A percentile compares a stretch with the other conserved stretches of the same genome.
Evolutionary conservation across 768 basidiomycete genomes (phyloP).

Genomic region (Pisolithus tinctorius): DNA sequence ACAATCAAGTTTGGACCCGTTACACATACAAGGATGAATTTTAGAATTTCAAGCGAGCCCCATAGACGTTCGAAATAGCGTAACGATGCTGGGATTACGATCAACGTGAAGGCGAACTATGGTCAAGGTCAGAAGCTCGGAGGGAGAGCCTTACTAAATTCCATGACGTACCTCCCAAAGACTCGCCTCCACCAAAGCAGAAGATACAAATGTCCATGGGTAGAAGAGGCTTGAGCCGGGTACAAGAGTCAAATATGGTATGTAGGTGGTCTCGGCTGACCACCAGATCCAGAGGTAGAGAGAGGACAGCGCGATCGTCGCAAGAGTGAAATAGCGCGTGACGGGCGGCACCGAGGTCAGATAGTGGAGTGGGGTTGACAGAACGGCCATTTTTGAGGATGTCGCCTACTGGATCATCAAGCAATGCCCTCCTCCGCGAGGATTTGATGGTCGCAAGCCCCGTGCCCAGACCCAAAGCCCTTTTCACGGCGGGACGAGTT

Average conservation of each 20-base stretch:
- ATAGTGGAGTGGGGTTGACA: slow-evolving; percentile 65
- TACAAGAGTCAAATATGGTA: slow-evolving; percentile 70
- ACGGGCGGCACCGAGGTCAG: slow-evolving; percentile 71
- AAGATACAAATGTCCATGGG: slow-evolving; percentile 93
- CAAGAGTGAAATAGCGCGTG: slow-evolving; percentile 64
- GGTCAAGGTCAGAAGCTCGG: slow-evolving; percentile 3
- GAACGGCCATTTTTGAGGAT: slow-evolving; percentile 55
- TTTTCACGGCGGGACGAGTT: background rate
- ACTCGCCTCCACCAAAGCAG: slow-evolving; percentile 79
- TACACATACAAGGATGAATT: slow-evolving; percentile 78
- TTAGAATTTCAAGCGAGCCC: slow-evolving; percentile 80
- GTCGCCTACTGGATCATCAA: slow-evolving; percentile 12
- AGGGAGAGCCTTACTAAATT: background rate
- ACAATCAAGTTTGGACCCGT: slow-evolving; percentile 85
- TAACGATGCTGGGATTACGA: slow-evolving; percentile 75
- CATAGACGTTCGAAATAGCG: slow-evolving; percentile 93
- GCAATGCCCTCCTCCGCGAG: background rate
- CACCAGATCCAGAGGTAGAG: slow-evolving; percentile 62
- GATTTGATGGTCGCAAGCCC: background rate
- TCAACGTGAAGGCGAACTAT: slow-evolving; percentile 70
- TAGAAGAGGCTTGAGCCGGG: slow-evolving; percentile 78
- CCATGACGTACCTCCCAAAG: slow-evolving; percentile 66
- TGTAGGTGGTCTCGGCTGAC: slow-evolving; percentile 36
- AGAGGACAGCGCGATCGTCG: slow-evolving; percentile 51
- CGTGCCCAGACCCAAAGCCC: background rate